Conservation (phyloP, 495 filamentous ascomycete species). For the Neohortaea acidophila region DNA sequence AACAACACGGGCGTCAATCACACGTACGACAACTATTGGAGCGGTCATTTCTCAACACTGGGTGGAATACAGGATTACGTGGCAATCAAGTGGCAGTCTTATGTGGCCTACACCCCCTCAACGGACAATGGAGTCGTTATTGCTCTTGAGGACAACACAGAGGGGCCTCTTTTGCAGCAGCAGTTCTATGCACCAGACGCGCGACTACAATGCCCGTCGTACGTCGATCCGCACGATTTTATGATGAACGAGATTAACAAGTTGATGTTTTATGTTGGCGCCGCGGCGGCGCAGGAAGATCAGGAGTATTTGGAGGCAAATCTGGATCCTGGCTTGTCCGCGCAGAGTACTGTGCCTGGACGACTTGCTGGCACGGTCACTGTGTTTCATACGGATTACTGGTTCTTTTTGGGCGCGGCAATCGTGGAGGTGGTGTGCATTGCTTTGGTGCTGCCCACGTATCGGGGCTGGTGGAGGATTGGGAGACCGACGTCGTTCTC, state of each 20-base stretch:
- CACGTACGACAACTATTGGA: too few species aligned
- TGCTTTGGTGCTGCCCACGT: constrained; percentile 16
- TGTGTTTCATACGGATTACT: constrained; percentile 8
- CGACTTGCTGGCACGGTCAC: constrained; percentile 1
- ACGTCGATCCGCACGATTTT: not conserved
- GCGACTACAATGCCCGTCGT: not conserved
- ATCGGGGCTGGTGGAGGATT: constrained; percentile 24
- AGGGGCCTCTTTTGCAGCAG: too few species aligned
- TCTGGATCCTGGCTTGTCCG: not conserved
- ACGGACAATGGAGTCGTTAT: too few species aligned
- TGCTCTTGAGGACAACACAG: too few species aligned
- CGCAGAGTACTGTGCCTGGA: not conserved
- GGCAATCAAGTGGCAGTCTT: not conserved
- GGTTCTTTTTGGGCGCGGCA: constrained; percentile 7
- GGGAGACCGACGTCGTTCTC: constrained; percentile 20
- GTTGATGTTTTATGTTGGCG: not conserved
- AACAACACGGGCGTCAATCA: too few species aligned
- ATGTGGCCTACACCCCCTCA: not conserved
- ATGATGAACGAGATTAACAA: not conserved
- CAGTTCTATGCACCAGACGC: not conserved
- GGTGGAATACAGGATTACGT: not conserved
- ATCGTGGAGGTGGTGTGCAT: constrained; percentile 11
- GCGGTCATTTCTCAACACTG: too few species aligned
- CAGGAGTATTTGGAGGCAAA: not conserved
- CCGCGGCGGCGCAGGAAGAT: not conserved